Base-by-base conservation (phyloP, 257 asterid species). In the Nicotiana otophora region DNA sequence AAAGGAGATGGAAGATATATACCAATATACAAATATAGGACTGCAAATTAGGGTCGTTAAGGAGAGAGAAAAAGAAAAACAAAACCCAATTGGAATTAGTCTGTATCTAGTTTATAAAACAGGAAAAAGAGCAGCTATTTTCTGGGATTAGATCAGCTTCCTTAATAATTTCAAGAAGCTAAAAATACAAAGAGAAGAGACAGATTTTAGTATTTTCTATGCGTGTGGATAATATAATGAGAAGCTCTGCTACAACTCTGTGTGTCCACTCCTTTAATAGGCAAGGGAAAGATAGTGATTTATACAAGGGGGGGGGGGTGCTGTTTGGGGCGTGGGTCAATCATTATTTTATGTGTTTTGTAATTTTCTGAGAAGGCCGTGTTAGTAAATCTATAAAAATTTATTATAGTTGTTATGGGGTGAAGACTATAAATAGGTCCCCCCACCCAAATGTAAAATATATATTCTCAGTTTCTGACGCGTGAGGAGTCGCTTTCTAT, bases 301-400 rank as follows among this genome's bases (percentile, higher is more conserved):
- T 74, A 74, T 74, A 74, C 4, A n/a, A n/a, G n/a, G n/a, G 2
- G 10, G 20, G 80, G 15, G 63, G 63, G 80, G n/a, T 26, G n/a
- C 78, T 23, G 26, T 72, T 72, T 33, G 78, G 20, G 7, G 63
- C 63, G 63, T 74, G 80, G 80, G 80, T 51, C 80, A 74, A 74
- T 74, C 80, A 74, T 74, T 74, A 74, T 15, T 74, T 26, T 74
- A 74, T 23, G 14, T 7, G 5, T 5, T 74, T n/a, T 51, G 80
- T 74, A 74, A 74, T 74, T 74, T 74, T 74, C 80, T 74, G 63
- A 74, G 63, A 74, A 74, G 26, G 63, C 23, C 23, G 80, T 74
- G 80, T 51, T 58, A 42, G 51, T 42, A 42, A 36, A 54, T 54
- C 5, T 4, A 12, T 54, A 54, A 15, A 54, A 54, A 0, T 15